phyloP scores from a whole-genome alignment of 306 rosid species.

The Senna tora region DNA sequence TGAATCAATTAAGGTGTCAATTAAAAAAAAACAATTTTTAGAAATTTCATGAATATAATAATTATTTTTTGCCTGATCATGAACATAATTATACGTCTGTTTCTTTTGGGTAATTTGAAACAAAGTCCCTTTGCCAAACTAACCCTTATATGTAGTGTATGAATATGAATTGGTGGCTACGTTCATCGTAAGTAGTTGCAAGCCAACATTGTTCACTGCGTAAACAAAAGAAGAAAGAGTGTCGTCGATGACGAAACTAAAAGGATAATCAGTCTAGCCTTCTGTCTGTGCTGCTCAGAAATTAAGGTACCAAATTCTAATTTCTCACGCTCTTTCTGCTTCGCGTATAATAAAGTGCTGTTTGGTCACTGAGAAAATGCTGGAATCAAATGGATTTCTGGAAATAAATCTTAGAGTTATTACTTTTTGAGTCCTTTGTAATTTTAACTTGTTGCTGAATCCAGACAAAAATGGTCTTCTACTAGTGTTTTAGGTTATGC shows the following conservation, averaged over 20 bases:
- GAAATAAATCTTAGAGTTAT: neutral
- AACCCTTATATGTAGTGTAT: neutral
- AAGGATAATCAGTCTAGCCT: neutral
- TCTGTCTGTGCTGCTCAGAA: neutral
- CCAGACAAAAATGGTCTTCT: neutral
- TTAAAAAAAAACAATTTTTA: too few relatives aligned
- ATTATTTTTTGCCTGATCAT: too few relatives aligned
- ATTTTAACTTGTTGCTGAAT: neutral
- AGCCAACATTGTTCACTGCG: neutral
- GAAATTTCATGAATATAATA: neutral
- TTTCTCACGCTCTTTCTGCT: neutral
- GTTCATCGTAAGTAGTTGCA: neutral
- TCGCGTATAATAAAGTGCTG: neutral
- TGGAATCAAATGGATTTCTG: neutral
- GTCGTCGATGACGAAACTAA: neutral
- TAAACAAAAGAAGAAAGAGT: neutral
- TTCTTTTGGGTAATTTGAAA: neutral
- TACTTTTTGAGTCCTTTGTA: neutral
- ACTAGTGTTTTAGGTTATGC: neutral
- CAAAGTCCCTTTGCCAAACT: neutral
- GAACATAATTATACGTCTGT: too few relatives aligned
- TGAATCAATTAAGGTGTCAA: too few relatives aligned
- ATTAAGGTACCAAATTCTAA: slow-evolving; percentile 34
- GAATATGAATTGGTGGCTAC: neutral
- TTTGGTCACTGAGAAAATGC: slow-evolving; percentile 17